These are phyloP conservation scores for Zizania latifolia DNA, from an alignment of 176 grass and related monocot species.

Conservation along the genomic window DNA sequence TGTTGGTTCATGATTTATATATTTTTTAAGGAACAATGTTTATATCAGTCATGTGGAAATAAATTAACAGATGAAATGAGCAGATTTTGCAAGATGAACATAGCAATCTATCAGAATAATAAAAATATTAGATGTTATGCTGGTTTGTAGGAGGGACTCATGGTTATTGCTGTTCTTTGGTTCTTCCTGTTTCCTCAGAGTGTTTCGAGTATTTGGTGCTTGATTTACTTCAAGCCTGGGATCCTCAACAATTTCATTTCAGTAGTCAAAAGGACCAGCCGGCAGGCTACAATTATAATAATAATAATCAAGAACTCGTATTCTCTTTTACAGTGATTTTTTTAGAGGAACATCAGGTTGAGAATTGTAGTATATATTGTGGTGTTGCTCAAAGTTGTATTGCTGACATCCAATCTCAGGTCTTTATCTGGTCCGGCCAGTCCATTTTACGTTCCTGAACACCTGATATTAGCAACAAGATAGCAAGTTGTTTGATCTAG, in stretches of 20 bases:
- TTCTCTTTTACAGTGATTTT: neutral
- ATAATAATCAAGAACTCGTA: neutral
- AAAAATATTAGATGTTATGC: neutral
- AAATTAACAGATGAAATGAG: neutral
- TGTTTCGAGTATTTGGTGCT: slow-evolving; percentile 17
- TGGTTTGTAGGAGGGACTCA: neutral
- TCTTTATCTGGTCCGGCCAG: neutral
- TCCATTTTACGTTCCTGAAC: slow-evolving; percentile 13
- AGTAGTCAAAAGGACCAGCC: neutral
- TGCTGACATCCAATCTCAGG: slow-evolving; percentile 1
- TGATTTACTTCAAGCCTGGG: neutral
- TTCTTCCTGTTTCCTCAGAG: neutral
- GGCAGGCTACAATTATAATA: neutral
- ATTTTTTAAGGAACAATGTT: neutral
- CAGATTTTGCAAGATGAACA: neutral
- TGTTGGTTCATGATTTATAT: neutral
- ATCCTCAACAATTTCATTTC: neutral
- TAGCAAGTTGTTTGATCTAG: neutral
- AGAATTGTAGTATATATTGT: neutral
- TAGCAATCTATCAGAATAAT: neutral
- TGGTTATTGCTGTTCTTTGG: neutral
- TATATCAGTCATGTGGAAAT: neutral
- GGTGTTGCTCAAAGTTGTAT: slow-evolving; percentile 17
- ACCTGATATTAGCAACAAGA: neutral
- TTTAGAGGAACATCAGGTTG: neutral